Base-by-base conservation (phyloP, 495 filamentous ascomycete species). In the Rusavskia elegans region DNA sequence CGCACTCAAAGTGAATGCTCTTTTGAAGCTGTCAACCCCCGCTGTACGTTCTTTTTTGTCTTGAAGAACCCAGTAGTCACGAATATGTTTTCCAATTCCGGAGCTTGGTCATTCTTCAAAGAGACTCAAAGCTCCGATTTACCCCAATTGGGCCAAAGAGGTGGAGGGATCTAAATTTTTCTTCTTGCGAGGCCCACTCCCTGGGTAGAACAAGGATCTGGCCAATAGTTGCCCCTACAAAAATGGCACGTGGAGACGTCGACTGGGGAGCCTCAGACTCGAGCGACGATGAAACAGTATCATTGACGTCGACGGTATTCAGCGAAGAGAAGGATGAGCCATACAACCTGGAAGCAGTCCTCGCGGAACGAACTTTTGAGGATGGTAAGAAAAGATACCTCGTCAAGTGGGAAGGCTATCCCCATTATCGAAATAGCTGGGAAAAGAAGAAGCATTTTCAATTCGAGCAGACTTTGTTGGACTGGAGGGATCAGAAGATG, bases 341-440 rank as follows among this genome's bases (percentile, higher is more conserved):
- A 48, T 77, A 74, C 49, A 63, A 66, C 6, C 64, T 77, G 3
- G 71, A 74, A 45, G 57, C 57, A 3, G 66, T 76, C 39, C 60
- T 71, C 5, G 75, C 76, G 10, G 77, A 86, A 57, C 61, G 66
- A 10, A 55, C 37, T 2, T n/a, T 62, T 0, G 67, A 42, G 4
- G 21, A 76, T 8, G 66, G 62, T 9, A 57, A 61, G 21, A 65
- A 57, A 53, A 54, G 62, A 23, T 88, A 82, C 58, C 68, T 88
- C 2, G 73, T 87, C 32, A 71, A 76, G 54, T 89, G 85, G 85
- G 69, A 69, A 23, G 72, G 68, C n/a, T 89, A 84, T 53, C 64
- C 69, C 1, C 45, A 79, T 9, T 54, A 77, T 13, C 61, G 78
- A 45, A 68, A 74, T 48, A 79, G 75, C 3, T 89, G 83, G 84